A percentile compares a stretch with the other conserved stretches of the same genome.
phyloP scores from a whole-genome alignment of 352 stramenopile genomes.

The Globisporangium heterothallicum region DNA sequence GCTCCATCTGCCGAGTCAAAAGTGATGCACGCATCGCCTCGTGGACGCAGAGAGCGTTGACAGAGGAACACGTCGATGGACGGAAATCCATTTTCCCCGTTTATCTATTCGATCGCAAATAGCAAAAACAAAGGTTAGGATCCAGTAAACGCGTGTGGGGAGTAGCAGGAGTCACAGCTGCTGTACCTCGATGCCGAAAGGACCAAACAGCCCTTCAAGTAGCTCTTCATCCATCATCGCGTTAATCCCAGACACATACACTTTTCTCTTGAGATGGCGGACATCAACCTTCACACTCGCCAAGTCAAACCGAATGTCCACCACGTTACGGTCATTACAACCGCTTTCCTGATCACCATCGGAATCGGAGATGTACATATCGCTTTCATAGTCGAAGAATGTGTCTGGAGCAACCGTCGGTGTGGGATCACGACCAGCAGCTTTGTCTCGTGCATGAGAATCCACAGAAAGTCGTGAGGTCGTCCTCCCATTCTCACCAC shows the following conservation, averaged over 20 bases:
- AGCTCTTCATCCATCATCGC: slow-evolving; percentile 32
- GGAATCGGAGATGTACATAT: slow-evolving; percentile 47
- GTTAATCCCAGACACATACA: slow-evolving; percentile 60
- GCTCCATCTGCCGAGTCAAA: slow-evolving; percentile 37
- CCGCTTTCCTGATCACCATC: slow-evolving; percentile 32
- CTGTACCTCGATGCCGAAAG: slow-evolving; percentile 50
- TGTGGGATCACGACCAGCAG: neutral
- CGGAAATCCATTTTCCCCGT: slow-evolving; percentile 39
- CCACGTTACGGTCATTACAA: slow-evolving; percentile 13
- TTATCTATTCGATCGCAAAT: slow-evolving; percentile 22
- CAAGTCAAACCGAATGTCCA: slow-evolving; percentile 53
- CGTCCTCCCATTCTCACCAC: neutral
- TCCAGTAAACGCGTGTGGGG: neutral
- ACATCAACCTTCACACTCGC: slow-evolving; percentile 34
- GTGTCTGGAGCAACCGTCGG: neutral
- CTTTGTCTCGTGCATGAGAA: neutral
- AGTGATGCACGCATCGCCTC: slow-evolving; percentile 46
- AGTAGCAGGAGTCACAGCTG: neutral
- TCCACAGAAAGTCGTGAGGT: neutral
- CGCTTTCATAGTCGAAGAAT: slow-evolving; percentile 9
- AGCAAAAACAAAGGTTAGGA: slow-evolving; percentile 14
- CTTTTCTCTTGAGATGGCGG: slow-evolving; percentile 25
- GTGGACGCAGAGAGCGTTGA: slow-evolving; percentile 40
- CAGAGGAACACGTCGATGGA: slow-evolving; percentile 48
- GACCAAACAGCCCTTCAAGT: slow-evolving; percentile 46